Base-by-base conservation (phyloP, 331 rosid species). In the Prunus yedoensis region DNA sequence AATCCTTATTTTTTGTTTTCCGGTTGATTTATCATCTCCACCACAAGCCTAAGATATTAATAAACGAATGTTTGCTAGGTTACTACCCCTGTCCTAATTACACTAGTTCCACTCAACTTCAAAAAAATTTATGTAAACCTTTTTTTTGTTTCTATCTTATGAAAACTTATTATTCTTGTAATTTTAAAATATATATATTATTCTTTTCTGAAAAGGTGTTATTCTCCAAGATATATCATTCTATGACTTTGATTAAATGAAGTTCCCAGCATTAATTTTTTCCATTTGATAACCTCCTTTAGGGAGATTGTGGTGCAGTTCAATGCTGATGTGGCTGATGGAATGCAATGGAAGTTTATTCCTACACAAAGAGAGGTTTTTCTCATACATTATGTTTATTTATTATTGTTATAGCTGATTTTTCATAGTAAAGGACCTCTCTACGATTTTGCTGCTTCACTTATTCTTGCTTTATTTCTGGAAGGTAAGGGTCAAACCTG, bases 261-360 rank as follows among this genome's bases (percentile, higher is more conserved):
- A 52, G 28, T 54, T 50, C 38, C 49, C 11, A 51, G 4, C 3
- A 10, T 81, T 66, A 68, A 50, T 23, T 23, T 17, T n/a, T 74
- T 12, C 50, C 5, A n/a, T 72, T 71, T 71, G 21, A 70, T 68
- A 54, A 68, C 27, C 75, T 28, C 70, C 38, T 66, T 23, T 80
- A 93, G 99, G 91, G 99, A 94, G 87, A 92, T 94, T 70, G 96
- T 84, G 82, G 99, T 94, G 80, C 99, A 92, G 84, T 94, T 94
- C 89, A 94, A 94, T 83, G 97, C 96, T 84, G 99, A 94, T 72
- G 93, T 92, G 78, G 93, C 97, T 17, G 96, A 94, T 77, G 99
- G 97, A 61, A 94, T 91, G 97, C 97, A 63, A 51, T 94, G 99
- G 99, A 92, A 87, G 87, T 94, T 94, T 81, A 75, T 87, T 82